Evolutionary conservation across 495 filamentous ascomycete genomes (phyloP).

Genomic region (Penicillium pulvis): DNA sequence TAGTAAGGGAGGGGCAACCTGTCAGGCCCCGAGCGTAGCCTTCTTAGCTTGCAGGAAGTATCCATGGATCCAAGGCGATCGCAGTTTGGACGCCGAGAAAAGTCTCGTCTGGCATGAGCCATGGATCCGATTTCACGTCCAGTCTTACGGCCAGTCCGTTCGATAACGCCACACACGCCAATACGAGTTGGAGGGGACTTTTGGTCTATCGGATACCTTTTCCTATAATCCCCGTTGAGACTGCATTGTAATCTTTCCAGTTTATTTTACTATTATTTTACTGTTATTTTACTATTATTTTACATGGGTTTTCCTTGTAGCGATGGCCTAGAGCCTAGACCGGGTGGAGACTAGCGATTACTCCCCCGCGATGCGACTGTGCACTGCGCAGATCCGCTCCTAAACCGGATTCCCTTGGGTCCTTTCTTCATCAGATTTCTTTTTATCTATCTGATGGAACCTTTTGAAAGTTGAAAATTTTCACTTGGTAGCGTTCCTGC

Average conservation of each 20-base stretch:
- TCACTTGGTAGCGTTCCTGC: background rate
- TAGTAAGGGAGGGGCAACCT: constrained; percentile 14
- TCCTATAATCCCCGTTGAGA: background rate
- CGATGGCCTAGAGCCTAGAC: constrained; percentile 14
- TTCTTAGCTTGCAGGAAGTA: constrained; percentile 17
- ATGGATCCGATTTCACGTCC: constrained; percentile 18
- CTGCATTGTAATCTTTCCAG: background rate
- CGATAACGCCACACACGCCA: constrained; percentile 20
- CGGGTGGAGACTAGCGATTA: constrained; percentile 11
- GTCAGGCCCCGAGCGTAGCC: constrained; percentile 19
- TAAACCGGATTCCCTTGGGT: background rate
- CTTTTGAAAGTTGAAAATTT: no score
- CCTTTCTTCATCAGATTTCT: background rate
- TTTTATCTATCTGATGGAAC: background rate
- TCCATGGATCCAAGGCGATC: constrained; percentile 30
- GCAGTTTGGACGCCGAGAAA: constrained; percentile 26
- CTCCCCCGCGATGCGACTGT: constrained; percentile 24
- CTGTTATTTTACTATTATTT: background rate
- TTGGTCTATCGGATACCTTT: constrained; percentile 2
- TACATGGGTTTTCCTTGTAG: no score
- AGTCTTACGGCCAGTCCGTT: constrained; percentile 19
- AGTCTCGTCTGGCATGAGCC: constrained; percentile 21
- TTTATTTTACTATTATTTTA: background rate
- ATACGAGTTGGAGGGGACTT: constrained; percentile 11
- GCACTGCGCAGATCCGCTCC: constrained; percentile 13